Base-by-base conservation (phyloP, 192 early-diverging fungal species). In the Gryganskiella cystojenkinii region DNA sequence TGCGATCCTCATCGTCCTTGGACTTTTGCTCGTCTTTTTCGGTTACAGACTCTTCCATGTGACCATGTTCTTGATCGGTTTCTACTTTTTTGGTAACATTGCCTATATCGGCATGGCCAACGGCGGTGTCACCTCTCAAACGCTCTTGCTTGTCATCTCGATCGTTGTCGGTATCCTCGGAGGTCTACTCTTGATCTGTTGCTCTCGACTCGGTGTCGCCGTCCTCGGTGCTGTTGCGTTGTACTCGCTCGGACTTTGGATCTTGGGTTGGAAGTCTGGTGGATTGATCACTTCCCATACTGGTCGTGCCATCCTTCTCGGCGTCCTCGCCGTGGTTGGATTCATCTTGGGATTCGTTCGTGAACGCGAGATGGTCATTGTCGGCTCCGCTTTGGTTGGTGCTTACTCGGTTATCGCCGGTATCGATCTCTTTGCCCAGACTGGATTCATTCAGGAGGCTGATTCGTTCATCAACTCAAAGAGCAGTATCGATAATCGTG, bases 241-340 rank as follows among this genome's bases (percentile, higher is more conserved):
- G 27, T 52, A 81, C 9, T 67, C 82, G 8, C 40, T 83, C 51
- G 82, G 82, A 35, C 63, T 83, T 30, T 83, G 82, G 82, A 58
- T 83, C 46, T 65, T 83, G 44, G 82, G 82, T n/a, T 83, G 82
- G 82, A 71, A 66, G 49, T 56, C 56, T 20, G 73, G 65, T 42
- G 65, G 80, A 8, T 20, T 73, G 17, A 73, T 83, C 44, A 56
- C 64, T 11, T 81, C 79, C 0, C 27, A 40, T 15, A 61, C 61
- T 31, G 82, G 82, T 43, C 70, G 79, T 44, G 82, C 69, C 17
- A 67, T 83, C 42, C 50, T 83, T 5, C 69, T 83, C 10, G 67
- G 55, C 22, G 61, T 81, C 34, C 44, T 83, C 25, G 82, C 66
- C 2, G 27, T 70, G 6, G 66, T 71, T 22, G 80, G 73, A 13